Base-by-base conservation (phyloP, 2,329 filamentous ascomycete species). In the Pseudogymnoascus sp. region DNA sequence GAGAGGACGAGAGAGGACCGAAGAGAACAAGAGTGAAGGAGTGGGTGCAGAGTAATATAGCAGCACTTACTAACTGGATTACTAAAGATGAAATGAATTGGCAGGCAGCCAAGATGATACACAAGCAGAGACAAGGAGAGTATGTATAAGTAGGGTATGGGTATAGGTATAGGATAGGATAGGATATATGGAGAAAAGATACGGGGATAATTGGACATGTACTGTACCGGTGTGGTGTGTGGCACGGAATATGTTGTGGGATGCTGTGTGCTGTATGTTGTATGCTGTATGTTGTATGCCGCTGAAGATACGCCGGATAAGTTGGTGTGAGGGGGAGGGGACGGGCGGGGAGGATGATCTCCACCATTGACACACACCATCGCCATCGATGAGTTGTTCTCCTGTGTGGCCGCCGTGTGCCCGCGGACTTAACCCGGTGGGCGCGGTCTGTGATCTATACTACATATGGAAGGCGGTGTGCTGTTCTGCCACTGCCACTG, bases 11-110 rank as follows among this genome's bases (percentile, higher is more conserved):
- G 47, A 53, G 47, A 53, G n/a, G 47, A 53, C 8, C 26, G 40
- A 61, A 61, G 14, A n/a, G 11, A 24, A n/a, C 14, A 16, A 61
- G 59, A 61, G 7, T 13, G 31, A 61, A 61, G n/a, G 16, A 1
- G 38, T 42, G n/a, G 59, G 37, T 61, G 33, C 33, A 61, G 56
- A 37, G 38, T 37, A 44, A 61, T 61, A 42, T 29, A 61, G 24
- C 26, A 53, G 47, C 6, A 53, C 47, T 53, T 53, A 53, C 47
- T 53, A 53, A 53, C 24, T 31, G 24, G 47, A 53, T 53, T 53
- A 53, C 47, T 53, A 31, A 53, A 53, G 14, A 16, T 53, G 47
- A 26, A 26, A 16, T 53, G 47, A 26, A 26, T 26, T 26, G 29
- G 29, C 44, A 50, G 11, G 21, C 8, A 50, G 44, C 44, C 44